These are phyloP conservation scores for Besnoitia besnoiti DNA, from an alignment of 169 alveolate genomes.

Conservation along the genomic window DNA sequence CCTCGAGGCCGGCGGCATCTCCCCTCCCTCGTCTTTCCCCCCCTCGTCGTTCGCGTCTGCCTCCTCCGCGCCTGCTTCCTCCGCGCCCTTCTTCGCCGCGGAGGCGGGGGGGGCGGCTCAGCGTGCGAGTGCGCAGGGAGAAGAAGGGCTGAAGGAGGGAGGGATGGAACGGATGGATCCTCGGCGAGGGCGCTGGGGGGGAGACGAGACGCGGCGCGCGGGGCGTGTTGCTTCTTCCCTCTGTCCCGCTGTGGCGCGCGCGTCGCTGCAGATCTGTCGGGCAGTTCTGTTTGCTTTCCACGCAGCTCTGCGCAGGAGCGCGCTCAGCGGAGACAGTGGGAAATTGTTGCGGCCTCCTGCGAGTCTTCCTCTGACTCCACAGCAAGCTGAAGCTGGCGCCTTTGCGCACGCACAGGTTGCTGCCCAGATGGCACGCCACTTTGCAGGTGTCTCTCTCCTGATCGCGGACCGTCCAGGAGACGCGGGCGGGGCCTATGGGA, in stretches of 20 bases:
- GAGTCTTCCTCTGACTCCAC: not conserved
- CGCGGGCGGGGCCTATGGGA: not conserved
- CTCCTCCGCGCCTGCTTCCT: not conserved
- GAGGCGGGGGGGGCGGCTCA: not conserved
- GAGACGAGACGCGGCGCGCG: not conserved
- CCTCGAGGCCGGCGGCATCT: not conserved
- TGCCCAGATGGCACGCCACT: not conserved
- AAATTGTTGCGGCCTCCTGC: not conserved
- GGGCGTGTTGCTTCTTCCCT: not conserved
- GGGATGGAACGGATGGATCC: not conserved
- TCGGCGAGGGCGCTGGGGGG: not conserved
- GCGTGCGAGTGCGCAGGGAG: not conserved
- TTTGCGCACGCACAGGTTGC: not conserved
- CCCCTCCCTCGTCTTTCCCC: not conserved
- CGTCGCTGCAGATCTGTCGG: constrained; percentile 14
- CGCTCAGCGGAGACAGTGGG: not conserved
- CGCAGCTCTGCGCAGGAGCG: not conserved
- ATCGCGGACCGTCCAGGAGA: not conserved
- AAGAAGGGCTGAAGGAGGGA: not conserved
- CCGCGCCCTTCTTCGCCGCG: not conserved
- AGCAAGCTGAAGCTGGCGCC: constrained; percentile 1
- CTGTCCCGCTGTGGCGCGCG: not conserved
- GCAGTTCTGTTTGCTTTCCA: not conserved
- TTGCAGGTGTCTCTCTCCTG: not conserved
- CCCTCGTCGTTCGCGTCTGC: not conserved